phyloP scores from a whole-genome alignment of 2,329 filamentous ascomycete genomes.

The Annulohypoxylon truncatum region DNA sequence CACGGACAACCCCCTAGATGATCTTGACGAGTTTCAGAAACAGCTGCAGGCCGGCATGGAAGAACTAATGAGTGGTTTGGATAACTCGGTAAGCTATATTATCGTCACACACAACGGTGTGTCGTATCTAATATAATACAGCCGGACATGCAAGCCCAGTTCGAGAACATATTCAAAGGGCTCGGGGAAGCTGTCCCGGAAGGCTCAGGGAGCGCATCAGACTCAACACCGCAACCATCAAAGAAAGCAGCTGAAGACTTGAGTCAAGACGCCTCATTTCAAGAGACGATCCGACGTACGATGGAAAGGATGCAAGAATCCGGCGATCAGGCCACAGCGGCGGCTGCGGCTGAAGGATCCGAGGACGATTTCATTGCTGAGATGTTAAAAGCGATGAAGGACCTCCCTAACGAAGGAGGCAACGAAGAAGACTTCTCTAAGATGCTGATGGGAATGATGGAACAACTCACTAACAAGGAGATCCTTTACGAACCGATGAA shows the following conservation, averaged over 20 bases:
- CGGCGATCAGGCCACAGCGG: conserved; percentile 84
- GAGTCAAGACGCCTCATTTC: conserved; percentile 76
- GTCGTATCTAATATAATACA: conserved; percentile 43
- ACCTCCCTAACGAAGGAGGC: conserved; percentile 64
- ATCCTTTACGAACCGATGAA: conserved; percentile 99
- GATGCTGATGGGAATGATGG: conserved; percentile 98
- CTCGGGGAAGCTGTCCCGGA: conserved; percentile 65
- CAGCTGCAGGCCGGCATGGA: conserved; percentile 94
- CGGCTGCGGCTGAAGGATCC: conserved; percentile 72
- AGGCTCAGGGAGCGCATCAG: conserved; percentile 43
- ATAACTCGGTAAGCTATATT: conserved; percentile 63
- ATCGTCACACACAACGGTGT: not conserved
- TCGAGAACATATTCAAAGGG: conserved; percentile 81
- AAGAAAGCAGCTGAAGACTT: conserved; percentile 50
- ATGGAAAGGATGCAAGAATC: conserved; percentile 97
- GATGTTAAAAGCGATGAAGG: conserved; percentile 88
- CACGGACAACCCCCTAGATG: conserved; percentile 44
- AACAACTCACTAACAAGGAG: conserved; percentile 97
- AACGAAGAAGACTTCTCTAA: conserved; percentile 90
- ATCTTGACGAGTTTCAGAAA: conserved; percentile 76
- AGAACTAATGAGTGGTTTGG: conserved; percentile 78
- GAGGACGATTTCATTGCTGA: conserved; percentile 89
- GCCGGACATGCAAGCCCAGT: conserved; percentile 81
- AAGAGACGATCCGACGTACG: conserved; percentile 90
- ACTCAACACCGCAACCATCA: conserved; percentile 43